These are phyloP conservation scores for Kappamyces sp. DNA, from an alignment of 192 early-diverging fungal genomes.

Conservation along the genomic window DNA sequence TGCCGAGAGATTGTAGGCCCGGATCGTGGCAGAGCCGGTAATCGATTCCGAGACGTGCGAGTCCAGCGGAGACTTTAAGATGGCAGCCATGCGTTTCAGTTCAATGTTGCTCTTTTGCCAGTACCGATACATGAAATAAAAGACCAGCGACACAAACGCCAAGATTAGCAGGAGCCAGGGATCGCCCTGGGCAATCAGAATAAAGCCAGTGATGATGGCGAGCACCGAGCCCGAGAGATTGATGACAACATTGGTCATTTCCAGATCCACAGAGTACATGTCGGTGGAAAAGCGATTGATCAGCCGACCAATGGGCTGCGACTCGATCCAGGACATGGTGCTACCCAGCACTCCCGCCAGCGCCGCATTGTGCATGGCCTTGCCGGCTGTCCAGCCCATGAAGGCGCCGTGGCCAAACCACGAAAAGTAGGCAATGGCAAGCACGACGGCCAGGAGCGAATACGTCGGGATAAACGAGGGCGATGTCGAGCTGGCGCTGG, in stretches of 20 bases:
- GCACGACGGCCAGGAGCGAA: too few species aligned
- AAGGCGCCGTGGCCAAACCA: too few species aligned
- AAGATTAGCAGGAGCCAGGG: not conserved
- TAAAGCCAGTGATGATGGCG: slow-evolving; percentile 1
- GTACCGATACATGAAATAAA: slow-evolving; percentile 17
- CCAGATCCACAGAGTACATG: slow-evolving; percentile 4
- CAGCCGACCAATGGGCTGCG: slow-evolving; percentile 24
- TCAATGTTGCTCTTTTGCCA: slow-evolving; percentile 24
- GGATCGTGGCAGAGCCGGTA: slow-evolving; percentile 26
- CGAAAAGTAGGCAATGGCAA: too few species aligned
- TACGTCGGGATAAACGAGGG: too few species aligned
- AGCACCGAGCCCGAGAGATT: not conserved
- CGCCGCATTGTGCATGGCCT: not conserved
- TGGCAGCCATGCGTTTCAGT: slow-evolving; percentile 22
- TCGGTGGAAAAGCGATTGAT: slow-evolving; percentile 21
- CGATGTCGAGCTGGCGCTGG: too few species aligned
- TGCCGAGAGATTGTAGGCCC: slow-evolving; percentile 18
- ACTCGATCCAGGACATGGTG: not conserved
- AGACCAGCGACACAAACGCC: not conserved
- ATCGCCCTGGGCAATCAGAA: not conserved
- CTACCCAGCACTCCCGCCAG: not conserved
- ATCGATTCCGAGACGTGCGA: slow-evolving; percentile 32
- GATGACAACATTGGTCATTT: not conserved
- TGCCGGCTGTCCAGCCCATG: not conserved
- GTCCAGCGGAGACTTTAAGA: slow-evolving; percentile 26